Conservation (phyloP, 2,329 filamentous ascomycete genomes). For the Sporothrix brunneoviolacea region DNA sequence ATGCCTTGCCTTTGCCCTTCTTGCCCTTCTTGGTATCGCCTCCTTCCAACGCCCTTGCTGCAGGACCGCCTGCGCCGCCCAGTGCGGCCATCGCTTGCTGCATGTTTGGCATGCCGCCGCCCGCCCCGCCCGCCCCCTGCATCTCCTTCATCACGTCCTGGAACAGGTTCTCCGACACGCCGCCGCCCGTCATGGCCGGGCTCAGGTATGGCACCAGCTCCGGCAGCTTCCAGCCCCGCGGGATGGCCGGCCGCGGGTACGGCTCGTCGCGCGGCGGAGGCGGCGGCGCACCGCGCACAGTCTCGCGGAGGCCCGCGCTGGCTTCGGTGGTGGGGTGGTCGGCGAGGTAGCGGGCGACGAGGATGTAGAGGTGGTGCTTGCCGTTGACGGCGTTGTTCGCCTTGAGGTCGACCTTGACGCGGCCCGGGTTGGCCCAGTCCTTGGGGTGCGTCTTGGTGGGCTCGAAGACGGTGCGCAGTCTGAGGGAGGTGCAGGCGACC, state of each 20-base stretch:
- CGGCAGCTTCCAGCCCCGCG: constrained; percentile 86
- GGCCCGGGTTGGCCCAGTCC: constrained; percentile 94
- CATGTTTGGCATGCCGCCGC: constrained; percentile 19
- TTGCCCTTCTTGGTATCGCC: constrained; percentile 16
- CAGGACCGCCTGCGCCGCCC: constrained; percentile 17
- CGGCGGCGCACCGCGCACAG: constrained; percentile 65
- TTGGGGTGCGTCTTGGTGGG: constrained; percentile 89
- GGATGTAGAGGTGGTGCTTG: constrained; percentile 81
- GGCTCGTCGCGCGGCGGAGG: constrained; percentile 57
- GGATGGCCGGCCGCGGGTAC: constrained; percentile 66
- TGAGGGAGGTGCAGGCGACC: constrained; percentile 69
- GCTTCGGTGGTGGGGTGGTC: constrained; percentile 70
- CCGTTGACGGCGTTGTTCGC: constrained; percentile 47
- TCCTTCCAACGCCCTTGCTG: not conserved
- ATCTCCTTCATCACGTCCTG: constrained; percentile 98
- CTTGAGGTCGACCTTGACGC: constrained; percentile 68
- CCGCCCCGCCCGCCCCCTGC: constrained; percentile 37
- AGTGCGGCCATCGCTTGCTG: constrained; percentile 12
- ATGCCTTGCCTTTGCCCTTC: constrained; percentile 26
- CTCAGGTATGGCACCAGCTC: constrained; percentile 80
- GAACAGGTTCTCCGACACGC: constrained; percentile 88
- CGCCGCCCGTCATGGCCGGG: constrained; percentile 83
- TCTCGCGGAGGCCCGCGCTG: constrained; percentile 59
- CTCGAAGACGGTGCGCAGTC: constrained; percentile 72
- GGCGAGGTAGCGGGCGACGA: constrained; percentile 70